Base-by-base conservation (phyloP, 768 basidiomycete species). In the Strobilomyces confusus region DNA sequence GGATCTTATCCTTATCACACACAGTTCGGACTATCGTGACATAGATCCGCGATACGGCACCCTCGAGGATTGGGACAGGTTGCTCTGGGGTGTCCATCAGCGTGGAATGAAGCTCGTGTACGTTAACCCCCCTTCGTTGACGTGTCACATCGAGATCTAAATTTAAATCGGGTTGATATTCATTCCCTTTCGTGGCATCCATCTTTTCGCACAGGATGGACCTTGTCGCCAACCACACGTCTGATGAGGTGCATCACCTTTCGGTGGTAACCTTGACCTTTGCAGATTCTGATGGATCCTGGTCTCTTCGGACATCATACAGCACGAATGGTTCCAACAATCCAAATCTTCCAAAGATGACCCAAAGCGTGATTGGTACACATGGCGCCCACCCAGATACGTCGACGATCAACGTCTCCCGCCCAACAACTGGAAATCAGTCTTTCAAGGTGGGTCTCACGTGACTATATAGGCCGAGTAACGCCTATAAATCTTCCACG, bases 361-460 rank as follows among this genome's bases (percentile, higher is more conserved):
- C 61, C 77, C 82, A 0, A 87, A 85, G 66, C 78, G 87, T 14
- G 80, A 89, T 62, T 89, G 86, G 85, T 91, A 88, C 67, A 76
- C 85, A 55, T 89, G 88, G 87, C 77, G 80, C 15, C 80, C 83
- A 4, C 79, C 84, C 3, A 76, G 71, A 57, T 79, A 81, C 53
- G 70, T 70, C 14, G 67, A 75, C 4, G 86, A 86, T 1, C 71
- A 78, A 43, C 76, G 78, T 22, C 69, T 73, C 2, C 83, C 85
- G 7, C 87, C 88, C 0, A 87, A 87, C 65, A 89, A 90, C 63
- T 89, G 88, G 87, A 75, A 75, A 58, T 80, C 84, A 0, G 68
- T 75, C 17, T 87, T 87, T 63, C 79, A 85, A 72, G 83, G 85
- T 79, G 46, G 5, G 67, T 59, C 37, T 9, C 38, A 9, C 9